Conservation (phyloP, 2,329 filamentous ascomycete genomes). For the Ophiostoma himal-ulmi region DNA sequence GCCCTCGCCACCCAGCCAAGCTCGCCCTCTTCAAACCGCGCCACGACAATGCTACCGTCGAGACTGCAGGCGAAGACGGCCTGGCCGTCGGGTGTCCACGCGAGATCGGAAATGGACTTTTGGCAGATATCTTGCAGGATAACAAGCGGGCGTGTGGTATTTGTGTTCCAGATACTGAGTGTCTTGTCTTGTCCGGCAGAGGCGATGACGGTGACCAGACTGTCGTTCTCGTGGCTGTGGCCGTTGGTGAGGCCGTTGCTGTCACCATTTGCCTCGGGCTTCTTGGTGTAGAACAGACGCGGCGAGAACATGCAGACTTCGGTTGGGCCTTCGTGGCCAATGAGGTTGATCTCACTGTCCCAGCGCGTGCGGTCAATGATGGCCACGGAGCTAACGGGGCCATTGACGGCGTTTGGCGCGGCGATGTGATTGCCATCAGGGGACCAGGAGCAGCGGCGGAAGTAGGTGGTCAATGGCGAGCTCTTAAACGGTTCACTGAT, state of each 20-base stretch:
- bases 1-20: slow-evolving; percentile 80
- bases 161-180: slow-evolving; percentile 95
- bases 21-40: slow-evolving; percentile 79
- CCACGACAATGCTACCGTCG: slow-evolving; percentile 78
- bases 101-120: slow-evolving; percentile 89
- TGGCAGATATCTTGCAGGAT: slow-evolving; percentile 81
- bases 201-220: slow-evolving; percentile 82
- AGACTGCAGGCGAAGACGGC: slow-evolving; percentile 80
- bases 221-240: slow-evolving; percentile 27
- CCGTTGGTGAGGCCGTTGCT: slow-evolving; percentile 44
- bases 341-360: slow-evolving; percentile 95
- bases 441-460: slow-evolving; percentile 93
- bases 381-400: slow-evolving; percentile 91
- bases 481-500: slow-evolving; percentile 82
- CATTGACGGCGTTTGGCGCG: slow-evolving; percentile 93
- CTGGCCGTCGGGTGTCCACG: slow-evolving; percentile 89
- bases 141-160: slow-evolving; percentile 82
- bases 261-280: slow-evolving; percentile 52
- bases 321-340: slow-evolving; percentile 92
- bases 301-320: slow-evolving; percentile 98
- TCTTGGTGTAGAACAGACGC: slow-evolving; percentile 70
- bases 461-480: slow-evolving; percentile 93
- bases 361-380: slow-evolving; percentile 89
- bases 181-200: slow-evolving; percentile 97
- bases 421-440: slow-evolving; percentile 96